Evolutionary conservation across 2,329 filamentous ascomycete species (phyloP).

Genomic region (Acrocalymma vagum): DNA sequence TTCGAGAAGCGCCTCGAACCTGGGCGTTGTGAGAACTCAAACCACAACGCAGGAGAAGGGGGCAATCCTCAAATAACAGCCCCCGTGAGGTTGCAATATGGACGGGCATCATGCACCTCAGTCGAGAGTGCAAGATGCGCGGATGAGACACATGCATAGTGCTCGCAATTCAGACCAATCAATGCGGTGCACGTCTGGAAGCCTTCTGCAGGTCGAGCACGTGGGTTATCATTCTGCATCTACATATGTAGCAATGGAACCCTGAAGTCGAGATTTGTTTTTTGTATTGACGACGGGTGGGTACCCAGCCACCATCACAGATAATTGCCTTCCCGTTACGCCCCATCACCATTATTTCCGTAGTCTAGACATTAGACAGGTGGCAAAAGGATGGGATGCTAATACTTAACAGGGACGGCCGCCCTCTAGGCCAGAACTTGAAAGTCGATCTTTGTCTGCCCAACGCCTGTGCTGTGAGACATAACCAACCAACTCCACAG

Average conservation of each 20-base stretch:
- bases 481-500: slow-evolving; percentile 30
- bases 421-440: slow-evolving; percentile 19
- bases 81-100: slow-evolving; percentile 19
- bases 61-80: slow-evolving; percentile 3
- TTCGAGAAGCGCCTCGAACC: slow-evolving; percentile 18
- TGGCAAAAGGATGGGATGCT: slow-evolving; percentile 20
- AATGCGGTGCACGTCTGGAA: slow-evolving; percentile 13
- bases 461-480: slow-evolving; percentile 32
- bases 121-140: neutral
- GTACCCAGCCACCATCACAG: too few species aligned
- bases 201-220: slow-evolving; percentile 8
- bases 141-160: slow-evolving; percentile 6
- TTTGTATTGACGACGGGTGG: too few species aligned
- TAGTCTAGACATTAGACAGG: slow-evolving; percentile 5
- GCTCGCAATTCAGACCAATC: slow-evolving; percentile 11
- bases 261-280: slow-evolving; percentile 6
- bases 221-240: slow-evolving; percentile 21
- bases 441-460: slow-evolving; percentile 13
- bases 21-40: slow-evolving; percentile 33
- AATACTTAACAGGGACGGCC: slow-evolving; percentile 25
- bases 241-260: slow-evolving; percentile 9
- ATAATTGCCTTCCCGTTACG: slow-evolving; percentile 13
- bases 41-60: slow-evolving; percentile 19
- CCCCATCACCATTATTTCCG: slow-evolving; percentile 1
- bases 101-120: slow-evolving; percentile 20